A percentile compares a stretch with the other conserved stretches of the same genome.
phyloP scores from a whole-genome alignment of 169 alveolate genomes.

The Neospora caninum region DNA sequence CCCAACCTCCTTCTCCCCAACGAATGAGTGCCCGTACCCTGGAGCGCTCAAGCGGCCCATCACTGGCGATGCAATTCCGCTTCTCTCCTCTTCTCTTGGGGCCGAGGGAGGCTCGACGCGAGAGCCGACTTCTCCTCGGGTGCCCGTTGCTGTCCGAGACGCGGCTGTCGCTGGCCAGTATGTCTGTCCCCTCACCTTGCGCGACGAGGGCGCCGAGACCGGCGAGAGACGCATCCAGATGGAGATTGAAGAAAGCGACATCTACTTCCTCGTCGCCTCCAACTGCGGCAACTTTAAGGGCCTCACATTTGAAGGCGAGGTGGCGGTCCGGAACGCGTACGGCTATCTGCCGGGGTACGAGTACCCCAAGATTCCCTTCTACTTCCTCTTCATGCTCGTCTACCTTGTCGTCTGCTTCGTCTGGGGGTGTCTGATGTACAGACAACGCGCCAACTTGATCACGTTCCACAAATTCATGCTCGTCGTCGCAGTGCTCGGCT shows the following conservation, averaged over 20 bases:
- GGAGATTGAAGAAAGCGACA: conserved; percentile 8
- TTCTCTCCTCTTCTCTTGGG: not conserved
- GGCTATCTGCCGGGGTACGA: conserved; percentile 41
- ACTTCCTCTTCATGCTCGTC: not conserved
- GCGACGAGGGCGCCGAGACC: not conserved
- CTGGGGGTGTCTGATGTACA: conserved; percentile 12
- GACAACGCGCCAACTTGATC: conserved; percentile 25
- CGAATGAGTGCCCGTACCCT: not conserved
- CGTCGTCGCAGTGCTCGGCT: conserved; percentile 28
- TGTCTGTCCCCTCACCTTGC: not conserved
- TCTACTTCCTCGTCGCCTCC: conserved; percentile 39
- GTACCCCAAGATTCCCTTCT: conserved; percentile 16
- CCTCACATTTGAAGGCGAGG: conserved; percentile 6
- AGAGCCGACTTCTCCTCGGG: not conserved
- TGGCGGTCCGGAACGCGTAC: conserved; percentile 19
- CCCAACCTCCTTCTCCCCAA: not conserved
- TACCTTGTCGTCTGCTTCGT: not conserved
- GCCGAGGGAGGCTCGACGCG: not conserved
- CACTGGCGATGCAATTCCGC: not conserved
- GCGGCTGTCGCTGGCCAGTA: not conserved
- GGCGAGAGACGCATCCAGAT: not conserved
- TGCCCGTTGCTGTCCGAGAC: not conserved
- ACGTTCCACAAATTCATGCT: conserved; percentile 12
- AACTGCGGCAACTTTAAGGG: conserved; percentile 39
- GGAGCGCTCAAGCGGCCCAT: not conserved